Evolutionary conservation across 2,329 filamentous ascomycete species (phyloP), one percentile per base, ranked within the genome.

Genomic region (Pseudodiploospora longispora): DNA sequence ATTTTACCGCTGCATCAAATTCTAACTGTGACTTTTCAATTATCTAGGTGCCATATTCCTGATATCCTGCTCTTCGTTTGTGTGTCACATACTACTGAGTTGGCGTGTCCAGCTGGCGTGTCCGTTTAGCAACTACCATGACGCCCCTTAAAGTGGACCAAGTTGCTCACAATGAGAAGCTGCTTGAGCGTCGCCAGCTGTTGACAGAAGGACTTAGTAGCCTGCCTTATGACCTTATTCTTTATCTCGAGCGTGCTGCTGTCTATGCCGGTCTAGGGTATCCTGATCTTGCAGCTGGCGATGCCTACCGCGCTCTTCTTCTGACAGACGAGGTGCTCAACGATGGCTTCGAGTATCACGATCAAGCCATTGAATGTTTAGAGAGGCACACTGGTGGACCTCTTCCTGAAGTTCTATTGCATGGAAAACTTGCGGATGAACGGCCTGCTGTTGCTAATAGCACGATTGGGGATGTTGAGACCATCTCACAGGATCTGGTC

Each of bases 281-380:
- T 62, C 87, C 88, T 0, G 93, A 98, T 62, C 77, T 98, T 34
- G 89, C 89, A 5, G 83, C 84, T 8, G 87, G 88, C 31, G 90
- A 96, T 69, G 87, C 88, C 5, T 97, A 97, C 61, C 83, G 85
- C 44, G 89, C 90, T 1, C 74, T 97, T n/a, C 76, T 95, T 4
- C 70, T 98, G 38, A 77, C 85, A 10, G 91, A 97, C 58, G 87
- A 93, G 52, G 76, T 88, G 32, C 65, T 74, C 50, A 83, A 93
- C 44, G 85, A 91, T 49, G 77, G 79, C 34, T 90, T 86, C 53
- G 88, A 96, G 62, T 94, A 89, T 56, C 83, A 93, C 59, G 80
- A 88, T 10, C 68, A 77, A 53, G 82, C 83, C 6, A 52, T 72
- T 6, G 75, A 78, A 41, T 69, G 74, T 7, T 63, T 83, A 39